These are phyloP conservation scores for Phytophthora fragariae DNA, from an alignment of 352 stramenopile species.

Conservation along the genomic window DNA sequence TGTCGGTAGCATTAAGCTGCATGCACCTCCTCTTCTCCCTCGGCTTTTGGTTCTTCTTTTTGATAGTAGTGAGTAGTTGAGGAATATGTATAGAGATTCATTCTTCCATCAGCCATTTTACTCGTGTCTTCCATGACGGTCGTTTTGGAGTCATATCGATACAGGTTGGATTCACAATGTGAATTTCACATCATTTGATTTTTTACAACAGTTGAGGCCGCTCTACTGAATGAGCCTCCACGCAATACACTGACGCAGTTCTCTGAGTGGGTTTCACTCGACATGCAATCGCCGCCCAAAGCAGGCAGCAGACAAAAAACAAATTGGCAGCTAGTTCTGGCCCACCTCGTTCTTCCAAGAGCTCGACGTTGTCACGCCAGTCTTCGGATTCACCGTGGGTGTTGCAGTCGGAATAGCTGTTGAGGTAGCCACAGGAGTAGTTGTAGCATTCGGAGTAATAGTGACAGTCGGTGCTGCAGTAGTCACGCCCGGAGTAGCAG, in stretches of 20 bases:
- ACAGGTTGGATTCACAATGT: too few species aligned
- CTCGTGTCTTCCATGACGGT: neutral
- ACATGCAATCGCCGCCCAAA: conserved; percentile 20
- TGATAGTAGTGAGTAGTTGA: conserved; percentile 43
- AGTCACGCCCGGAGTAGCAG: neutral
- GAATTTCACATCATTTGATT: neutral
- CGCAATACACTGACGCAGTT: conserved; percentile 24
- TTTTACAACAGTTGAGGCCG: conserved; percentile 4
- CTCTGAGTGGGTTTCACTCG: conserved; percentile 46
- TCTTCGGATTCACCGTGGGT: conserved; percentile 17
- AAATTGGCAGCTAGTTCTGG: conserved; percentile 17
- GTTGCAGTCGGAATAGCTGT: neutral
- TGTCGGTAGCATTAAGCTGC: conserved; percentile 4
- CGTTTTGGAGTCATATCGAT: neutral
- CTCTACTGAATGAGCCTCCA: conserved; percentile 16
- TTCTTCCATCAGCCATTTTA: neutral
- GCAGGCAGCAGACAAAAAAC: conserved; percentile 11
- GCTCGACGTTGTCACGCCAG: conserved; percentile 4
- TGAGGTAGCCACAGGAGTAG: conserved; percentile 4
- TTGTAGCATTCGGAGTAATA: neutral
- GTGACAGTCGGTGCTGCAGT: conserved; percentile 8
- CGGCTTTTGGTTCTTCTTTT: conserved; percentile 37
- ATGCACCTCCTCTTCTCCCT: neutral
- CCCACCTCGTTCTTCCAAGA: conserved; percentile 26
- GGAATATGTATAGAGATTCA: conserved; percentile 44